Conservation (phyloP, 345 rosid species). For the Angophora floribunda region DNA sequence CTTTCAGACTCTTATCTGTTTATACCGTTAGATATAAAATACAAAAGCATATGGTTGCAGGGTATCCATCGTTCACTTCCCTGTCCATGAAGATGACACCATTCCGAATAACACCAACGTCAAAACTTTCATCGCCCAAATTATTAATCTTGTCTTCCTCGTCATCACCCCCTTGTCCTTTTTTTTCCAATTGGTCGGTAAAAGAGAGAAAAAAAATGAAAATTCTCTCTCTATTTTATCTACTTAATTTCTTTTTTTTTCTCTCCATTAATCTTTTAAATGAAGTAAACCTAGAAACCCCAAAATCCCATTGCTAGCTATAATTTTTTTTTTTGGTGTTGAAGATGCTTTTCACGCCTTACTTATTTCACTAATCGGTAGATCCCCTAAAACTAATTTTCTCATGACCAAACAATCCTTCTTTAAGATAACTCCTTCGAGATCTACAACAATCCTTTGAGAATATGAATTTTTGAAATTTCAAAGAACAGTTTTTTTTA, state of each 20-base stretch:
- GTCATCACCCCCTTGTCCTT: background rate
- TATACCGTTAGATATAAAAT: background rate
- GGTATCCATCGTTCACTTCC: background rate
- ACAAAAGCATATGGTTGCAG: background rate
- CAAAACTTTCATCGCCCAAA: background rate
- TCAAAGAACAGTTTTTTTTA: background rate
- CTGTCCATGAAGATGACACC: background rate
- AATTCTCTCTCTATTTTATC: background rate
- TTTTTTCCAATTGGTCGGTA: background rate
- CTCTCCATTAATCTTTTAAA: background rate
- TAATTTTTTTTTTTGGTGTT: background rate
- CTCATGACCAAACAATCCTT: background rate
- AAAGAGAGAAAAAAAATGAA: background rate
- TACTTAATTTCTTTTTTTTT: background rate
- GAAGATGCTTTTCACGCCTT: background rate
- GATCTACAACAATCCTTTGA: background rate
- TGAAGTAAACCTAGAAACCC: background rate
- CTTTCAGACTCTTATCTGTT: background rate
- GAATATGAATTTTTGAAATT: background rate
- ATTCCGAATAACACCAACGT: background rate
- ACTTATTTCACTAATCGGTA: background rate
- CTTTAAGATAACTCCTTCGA: background rate
- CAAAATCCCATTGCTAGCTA: background rate
- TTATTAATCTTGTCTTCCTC: background rate
- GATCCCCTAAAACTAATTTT: background rate